Conservation (phyloP, 2,329 filamentous ascomycete genomes). For the Apiospora phragmitis region DNA sequence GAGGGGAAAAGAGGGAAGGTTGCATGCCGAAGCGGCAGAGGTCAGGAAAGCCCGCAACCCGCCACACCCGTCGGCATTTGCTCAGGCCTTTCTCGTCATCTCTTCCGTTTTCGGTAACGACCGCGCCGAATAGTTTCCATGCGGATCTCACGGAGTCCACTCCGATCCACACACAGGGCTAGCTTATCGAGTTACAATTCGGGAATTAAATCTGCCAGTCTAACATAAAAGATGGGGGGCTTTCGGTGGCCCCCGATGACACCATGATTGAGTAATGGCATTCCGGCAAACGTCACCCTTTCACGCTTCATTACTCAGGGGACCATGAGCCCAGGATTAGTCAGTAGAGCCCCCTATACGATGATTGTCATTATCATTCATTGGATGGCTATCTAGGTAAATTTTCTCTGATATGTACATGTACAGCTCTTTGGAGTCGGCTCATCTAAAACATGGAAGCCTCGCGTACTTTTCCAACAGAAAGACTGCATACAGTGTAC, state of each 20-base stretch:
- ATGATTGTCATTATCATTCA: conserved; percentile 5
- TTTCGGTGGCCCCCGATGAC: conserved; percentile 1
- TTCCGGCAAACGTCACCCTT: not conserved
- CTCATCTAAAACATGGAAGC: not conserved
- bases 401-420: not conserved
- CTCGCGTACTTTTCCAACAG: not conserved
- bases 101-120: not conserved
- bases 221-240: not conserved
- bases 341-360: not conserved
- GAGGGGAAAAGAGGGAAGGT: not conserved
- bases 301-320: not conserved
- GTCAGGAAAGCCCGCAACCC: not conserved
- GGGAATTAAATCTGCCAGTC: not conserved
- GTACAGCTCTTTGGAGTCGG: not conserved
- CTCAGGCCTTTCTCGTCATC: not conserved
- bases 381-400: not conserved
- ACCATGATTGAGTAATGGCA: conserved; percentile 2
- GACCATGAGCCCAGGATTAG: not conserved
- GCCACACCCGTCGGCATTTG: not conserved
- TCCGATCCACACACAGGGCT: not conserved
- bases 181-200: not conserved
- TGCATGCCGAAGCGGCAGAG: not conserved
- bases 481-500: not conserved
- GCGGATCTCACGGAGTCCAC: conserved; percentile 5
- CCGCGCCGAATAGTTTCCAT: not conserved